These are phyloP conservation scores for Capsicum pubescens DNA, from an alignment of 257 asterid species.

Conservation along the genomic window DNA sequence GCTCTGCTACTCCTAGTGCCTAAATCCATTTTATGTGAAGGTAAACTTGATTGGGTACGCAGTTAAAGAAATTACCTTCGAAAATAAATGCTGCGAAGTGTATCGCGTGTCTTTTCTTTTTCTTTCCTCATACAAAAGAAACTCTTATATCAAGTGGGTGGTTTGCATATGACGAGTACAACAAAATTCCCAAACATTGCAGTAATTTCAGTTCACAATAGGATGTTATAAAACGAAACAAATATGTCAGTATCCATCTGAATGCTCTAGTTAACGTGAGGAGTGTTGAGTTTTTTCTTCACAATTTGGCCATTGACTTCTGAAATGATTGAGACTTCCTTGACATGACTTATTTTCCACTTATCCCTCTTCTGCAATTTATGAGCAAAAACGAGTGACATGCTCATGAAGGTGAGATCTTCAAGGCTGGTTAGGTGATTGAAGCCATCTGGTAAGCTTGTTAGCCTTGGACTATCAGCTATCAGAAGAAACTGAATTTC, in stretches of 20 bases:
- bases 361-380: slow-evolving; percentile 32
- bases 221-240: background rate
- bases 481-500: slow-evolving; percentile 33
- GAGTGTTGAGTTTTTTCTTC: slow-evolving; percentile 23
- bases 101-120: background rate
- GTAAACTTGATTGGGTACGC: background rate
- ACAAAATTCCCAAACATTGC: background rate
- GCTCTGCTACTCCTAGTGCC: background rate
- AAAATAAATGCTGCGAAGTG: background rate
- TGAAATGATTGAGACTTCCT: slow-evolving; percentile 38
- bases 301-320: slow-evolving; percentile 34
- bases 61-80: too few species aligned
- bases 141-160: too few species aligned
- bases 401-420: slow-evolving; percentile 35
- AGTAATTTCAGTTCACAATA: background rate
- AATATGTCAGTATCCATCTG: background rate
- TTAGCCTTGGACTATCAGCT: slow-evolving; percentile 35
- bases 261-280: background rate
- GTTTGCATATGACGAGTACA: background rate
- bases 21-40: background rate
- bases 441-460: slow-evolving; percentile 34
- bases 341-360: slow-evolving; percentile 35
- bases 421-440: slow-evolving; percentile 34
- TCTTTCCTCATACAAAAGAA: too few species aligned
- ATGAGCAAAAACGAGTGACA: slow-evolving; percentile 22